phyloP scores from a whole-genome alignment of 768 basidiomycete genomes.

The Gloeopeniophorella convolvens region DNA sequence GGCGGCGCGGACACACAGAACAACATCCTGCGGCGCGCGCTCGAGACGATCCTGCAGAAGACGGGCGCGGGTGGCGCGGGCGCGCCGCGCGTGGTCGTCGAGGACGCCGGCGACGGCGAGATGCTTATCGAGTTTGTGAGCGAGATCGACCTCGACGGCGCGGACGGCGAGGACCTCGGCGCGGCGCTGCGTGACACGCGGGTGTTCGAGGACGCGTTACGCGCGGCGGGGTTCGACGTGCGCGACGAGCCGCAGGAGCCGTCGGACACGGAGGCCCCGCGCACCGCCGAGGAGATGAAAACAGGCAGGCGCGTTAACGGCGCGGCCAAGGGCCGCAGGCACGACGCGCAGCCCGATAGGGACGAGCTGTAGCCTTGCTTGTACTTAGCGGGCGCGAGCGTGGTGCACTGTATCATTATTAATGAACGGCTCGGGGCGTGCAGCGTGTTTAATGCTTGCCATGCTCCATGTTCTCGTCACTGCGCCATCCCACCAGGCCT shows the following conservation, averaged over 20 bases:
- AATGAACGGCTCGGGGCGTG: too few species aligned
- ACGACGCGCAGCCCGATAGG: not conserved
- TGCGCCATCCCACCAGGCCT: too few species aligned
- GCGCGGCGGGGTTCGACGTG: slow-evolving; percentile 48
- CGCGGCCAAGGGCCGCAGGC: slow-evolving; percentile 8
- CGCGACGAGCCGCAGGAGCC: slow-evolving; percentile 29
- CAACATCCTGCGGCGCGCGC: slow-evolving; percentile 13
- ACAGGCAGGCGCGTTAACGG: slow-evolving; percentile 2
- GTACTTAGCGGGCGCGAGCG: too few species aligned
- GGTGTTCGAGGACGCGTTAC: slow-evolving; percentile 41
- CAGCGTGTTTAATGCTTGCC: too few species aligned
- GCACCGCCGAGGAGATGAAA: slow-evolving; percentile 22
- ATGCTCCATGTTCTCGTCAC: too few species aligned
- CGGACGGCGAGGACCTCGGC: slow-evolving; percentile 25
- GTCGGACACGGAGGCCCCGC: slow-evolving; percentile 22
- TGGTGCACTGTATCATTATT: not conserved
- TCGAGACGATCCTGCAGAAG: slow-evolving; percentile 16
- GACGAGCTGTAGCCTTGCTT: slow-evolving; percentile 18
- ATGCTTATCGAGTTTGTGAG: slow-evolving; percentile 23
- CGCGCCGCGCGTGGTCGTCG: slow-evolving; percentile 17
- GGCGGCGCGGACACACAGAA: not conserved
- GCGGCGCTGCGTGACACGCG: slow-evolving; percentile 28
- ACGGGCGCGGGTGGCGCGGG: not conserved
- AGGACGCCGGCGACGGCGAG: slow-evolving; percentile 21
- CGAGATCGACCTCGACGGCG: slow-evolving; percentile 12